phyloP scores from a whole-genome alignment of 2,329 filamentous ascomycete species.

The Plenodomus lindquistii region DNA sequence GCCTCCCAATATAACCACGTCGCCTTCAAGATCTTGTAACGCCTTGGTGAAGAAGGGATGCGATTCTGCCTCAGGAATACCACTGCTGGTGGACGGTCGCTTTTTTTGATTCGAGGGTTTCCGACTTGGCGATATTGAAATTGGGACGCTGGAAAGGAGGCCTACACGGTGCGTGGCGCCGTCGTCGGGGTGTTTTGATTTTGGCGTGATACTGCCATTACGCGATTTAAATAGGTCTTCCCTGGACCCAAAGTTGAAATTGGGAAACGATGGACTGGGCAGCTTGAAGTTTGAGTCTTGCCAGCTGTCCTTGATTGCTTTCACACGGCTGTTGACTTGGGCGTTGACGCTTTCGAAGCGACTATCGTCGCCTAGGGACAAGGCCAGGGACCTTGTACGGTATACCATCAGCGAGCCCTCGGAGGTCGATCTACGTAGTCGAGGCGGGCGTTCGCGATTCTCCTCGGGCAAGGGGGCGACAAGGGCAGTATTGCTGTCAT shows the following conservation, averaged over 20 bases:
- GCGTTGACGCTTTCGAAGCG: conserved; percentile 79
- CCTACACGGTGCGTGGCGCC: conserved; percentile 16
- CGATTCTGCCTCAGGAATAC: conserved; percentile 38
- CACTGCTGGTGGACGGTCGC: conserved; percentile 10
- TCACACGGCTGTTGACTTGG: conserved; percentile 85
- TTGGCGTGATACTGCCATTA: conserved; percentile 16
- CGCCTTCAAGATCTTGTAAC: conserved; percentile 74
- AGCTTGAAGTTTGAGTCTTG: conserved; percentile 79
- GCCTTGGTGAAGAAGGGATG: conserved; percentile 59
- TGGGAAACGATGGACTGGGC: conserved; percentile 58
- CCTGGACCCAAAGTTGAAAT: conserved; percentile 47
- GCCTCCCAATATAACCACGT: conserved; percentile 85
- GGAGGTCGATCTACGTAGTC: conserved; percentile 66
- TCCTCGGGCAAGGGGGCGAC: conserved; percentile 8
- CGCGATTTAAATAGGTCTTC: conserved; percentile 33
- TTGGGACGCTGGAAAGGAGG: conserved; percentile 22
- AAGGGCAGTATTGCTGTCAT: conserved; percentile 22
- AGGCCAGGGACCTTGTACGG: conserved; percentile 74
- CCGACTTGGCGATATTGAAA: conserved; percentile 11
- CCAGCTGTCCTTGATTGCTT: conserved; percentile 86
- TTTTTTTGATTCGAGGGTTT: conserved; percentile 19
- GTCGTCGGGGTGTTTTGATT: conserved; percentile 15
- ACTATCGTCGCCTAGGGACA: conserved; percentile 81
- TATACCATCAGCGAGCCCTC: conserved; percentile 77
- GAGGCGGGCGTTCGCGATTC: conserved; percentile 22